These are phyloP conservation scores for Spongiforma sp. DNA, from an alignment of 1,284 basidiomycete genomes.

Conservation along the genomic window DNA sequence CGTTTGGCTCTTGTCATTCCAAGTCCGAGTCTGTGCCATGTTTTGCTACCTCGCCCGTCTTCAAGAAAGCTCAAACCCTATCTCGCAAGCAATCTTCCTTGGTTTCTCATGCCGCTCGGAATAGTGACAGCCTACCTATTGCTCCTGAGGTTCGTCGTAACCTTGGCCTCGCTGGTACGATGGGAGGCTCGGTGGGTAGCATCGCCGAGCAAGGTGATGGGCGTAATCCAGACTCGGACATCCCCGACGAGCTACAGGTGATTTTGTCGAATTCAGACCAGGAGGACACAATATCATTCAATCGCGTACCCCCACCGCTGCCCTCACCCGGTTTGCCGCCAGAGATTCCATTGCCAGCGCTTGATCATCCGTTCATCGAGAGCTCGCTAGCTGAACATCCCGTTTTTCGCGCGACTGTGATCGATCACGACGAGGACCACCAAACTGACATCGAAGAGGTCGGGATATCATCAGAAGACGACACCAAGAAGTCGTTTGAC, in stretches of 20 bases:
- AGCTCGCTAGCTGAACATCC: conserved; percentile 34
- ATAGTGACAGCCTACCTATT: conserved; percentile 43
- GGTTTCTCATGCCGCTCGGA: conserved; percentile 22
- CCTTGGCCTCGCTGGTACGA: conserved; percentile 67
- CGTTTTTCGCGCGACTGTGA: conserved; percentile 50
- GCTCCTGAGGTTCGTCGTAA: conserved; percentile 54
- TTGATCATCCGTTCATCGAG: conserved; percentile 21
- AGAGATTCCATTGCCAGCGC: conserved; percentile 43
- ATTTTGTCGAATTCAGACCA: conserved; percentile 61
- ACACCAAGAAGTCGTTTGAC: conserved; percentile 83
- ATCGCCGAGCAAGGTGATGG: conserved; percentile 51
- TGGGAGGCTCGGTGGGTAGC: conserved; percentile 59
- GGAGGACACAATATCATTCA: conserved; percentile 50
- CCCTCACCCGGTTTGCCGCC: conserved; percentile 51
- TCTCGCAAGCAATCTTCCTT: conserved; percentile 45
- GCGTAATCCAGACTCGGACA: conserved; percentile 73
- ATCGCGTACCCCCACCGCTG: conserved; percentile 5
- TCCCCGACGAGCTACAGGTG: conserved; percentile 72
- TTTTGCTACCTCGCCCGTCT: conserved; percentile 50
- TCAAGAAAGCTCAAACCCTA: conserved; percentile 48
- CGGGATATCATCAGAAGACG: conserved; percentile 50
- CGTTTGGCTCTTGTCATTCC: conserved; percentile 54
- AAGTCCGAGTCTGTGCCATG: conserved; percentile 37
- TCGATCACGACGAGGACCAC: conserved; percentile 52
- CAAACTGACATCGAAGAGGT: conserved; percentile 54